Conservation (phyloP, 2,329 filamentous ascomycete genomes). For the Epichloe baconii region DNA sequence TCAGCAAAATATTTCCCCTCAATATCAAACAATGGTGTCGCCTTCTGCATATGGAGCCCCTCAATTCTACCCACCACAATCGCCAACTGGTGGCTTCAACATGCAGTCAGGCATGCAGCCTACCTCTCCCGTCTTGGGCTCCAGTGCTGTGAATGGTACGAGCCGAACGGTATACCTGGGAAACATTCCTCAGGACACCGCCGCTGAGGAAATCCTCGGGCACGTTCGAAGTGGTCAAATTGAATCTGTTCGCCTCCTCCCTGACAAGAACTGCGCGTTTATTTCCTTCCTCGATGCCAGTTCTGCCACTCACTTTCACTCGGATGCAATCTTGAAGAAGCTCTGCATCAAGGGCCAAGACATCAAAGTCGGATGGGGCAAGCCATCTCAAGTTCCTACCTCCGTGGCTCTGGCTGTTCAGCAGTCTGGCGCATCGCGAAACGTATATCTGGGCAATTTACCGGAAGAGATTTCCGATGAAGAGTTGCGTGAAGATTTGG, state of each 20-base stretch:
- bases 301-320: slow-evolving; percentile 97
- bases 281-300: slow-evolving; percentile 97
- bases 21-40: slow-evolving; percentile 77
- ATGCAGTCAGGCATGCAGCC: slow-evolving; percentile 45
- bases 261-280: slow-evolving; percentile 99
- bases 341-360: slow-evolving; percentile 96
- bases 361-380: slow-evolving; percentile 99
- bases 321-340: slow-evolving; percentile 98
- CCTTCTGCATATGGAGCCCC: slow-evolving; percentile 71
- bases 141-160: slow-evolving; percentile 75
- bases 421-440: slow-evolving; percentile 90
- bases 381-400: slow-evolving; percentile 93
- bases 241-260: slow-evolving; percentile 91
- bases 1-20: slow-evolving; percentile 66
- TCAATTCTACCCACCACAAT: slow-evolving; percentile 80
- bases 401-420: slow-evolving; percentile 96
- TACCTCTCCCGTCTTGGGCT: slow-evolving; percentile 61
- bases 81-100: slow-evolving; percentile 65
- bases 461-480: slow-evolving; percentile 84
- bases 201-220: slow-evolving; percentile 89
- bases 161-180: slow-evolving; percentile 95
- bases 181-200: slow-evolving; percentile 96
- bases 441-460: slow-evolving; percentile 91
- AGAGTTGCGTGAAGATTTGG: slow-evolving; percentile 84
- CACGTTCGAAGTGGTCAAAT: slow-evolving; percentile 97